Evolutionary conservation across 2,329 filamentous ascomycete species (phyloP), one percentile per base, ranked within the genome.

Genomic region (Arthrobotrys iridis): DNA sequence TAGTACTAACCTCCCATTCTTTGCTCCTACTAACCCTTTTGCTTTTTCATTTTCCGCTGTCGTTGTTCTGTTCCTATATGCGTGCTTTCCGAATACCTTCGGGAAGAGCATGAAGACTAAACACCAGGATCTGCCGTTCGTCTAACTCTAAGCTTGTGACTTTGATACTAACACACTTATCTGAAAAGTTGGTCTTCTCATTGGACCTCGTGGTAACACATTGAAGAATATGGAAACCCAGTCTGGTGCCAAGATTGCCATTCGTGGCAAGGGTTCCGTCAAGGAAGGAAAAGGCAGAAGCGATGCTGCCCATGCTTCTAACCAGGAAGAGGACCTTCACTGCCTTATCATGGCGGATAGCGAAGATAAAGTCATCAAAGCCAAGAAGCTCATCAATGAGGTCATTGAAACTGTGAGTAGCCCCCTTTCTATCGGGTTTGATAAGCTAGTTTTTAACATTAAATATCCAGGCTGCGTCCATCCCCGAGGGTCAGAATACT

Each of bases 321-420:
- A 99, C 87, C 95, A 99, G 87, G 95, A 99, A 86, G 95, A 99
- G 85, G 95, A 99, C 83, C 87, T 99, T 70, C 95, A 99, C 84
- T 99, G 95, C 84, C 86, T 99, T 82, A 98, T 99, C 85, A 99
- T 99, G 95, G 95, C 95, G 81, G 95, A 99, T 81, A 98, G 94
- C 37, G 96, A 99, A 85, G 95, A 99, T 77, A 99, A 99, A 85
- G 93, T 99, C 82, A 96, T 96, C 86, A 99, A 98, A 84, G 95
- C 95, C 78, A 99, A 98, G 86, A 93, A 96, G 84, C 85, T 98
- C 77, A 97, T 99, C 77, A 94, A 99, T 84, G 97, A 98, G 79
- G 91, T 99, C 81, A 98, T 99, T 81, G 95, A 99, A 84, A 99
- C 95, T 74, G 94, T 96, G 86, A 85, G 91, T 88, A 4, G 10